These are phyloP conservation scores for Dryadomyces quercus-mongolicae DNA, from an alignment of 2,329 filamentous ascomycete species.

Conservation along the genomic window DNA sequence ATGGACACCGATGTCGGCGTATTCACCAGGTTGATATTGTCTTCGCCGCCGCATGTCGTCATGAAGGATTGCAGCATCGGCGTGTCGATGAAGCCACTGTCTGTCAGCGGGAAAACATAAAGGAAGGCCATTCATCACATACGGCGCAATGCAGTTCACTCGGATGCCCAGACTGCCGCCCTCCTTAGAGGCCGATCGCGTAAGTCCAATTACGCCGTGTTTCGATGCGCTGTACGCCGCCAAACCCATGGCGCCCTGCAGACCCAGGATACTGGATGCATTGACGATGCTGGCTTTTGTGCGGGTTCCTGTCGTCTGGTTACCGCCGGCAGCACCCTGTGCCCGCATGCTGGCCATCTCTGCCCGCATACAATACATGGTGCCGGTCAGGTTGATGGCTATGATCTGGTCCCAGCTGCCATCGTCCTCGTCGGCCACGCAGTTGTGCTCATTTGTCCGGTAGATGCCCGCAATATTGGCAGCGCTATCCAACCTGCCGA, in stretches of 20 bases:
- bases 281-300: slow-evolving; percentile 5
- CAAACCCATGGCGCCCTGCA: slow-evolving; percentile 19
- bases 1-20: neutral
- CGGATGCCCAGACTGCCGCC: slow-evolving; percentile 25
- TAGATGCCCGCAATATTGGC: slow-evolving; percentile 42
- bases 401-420: slow-evolving; percentile 37
- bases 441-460: slow-evolving; percentile 24
- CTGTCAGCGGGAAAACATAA: neutral
- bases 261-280: slow-evolving; percentile 9
- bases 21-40: neutral
- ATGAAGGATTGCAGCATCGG: neutral
- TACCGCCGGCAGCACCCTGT: neutral
- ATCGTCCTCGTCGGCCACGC: slow-evolving; percentile 30
- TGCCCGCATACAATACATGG: slow-evolving; percentile 36
- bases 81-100: slow-evolving; percentile 5
- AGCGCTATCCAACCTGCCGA: slow-evolving; percentile 40
- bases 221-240: slow-evolving; percentile 26
- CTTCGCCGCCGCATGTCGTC: neutral
- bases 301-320: neutral
- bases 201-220: slow-evolving; percentile 25
- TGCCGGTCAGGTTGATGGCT: slow-evolving; percentile 35
- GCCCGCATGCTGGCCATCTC: slow-evolving; percentile 7
- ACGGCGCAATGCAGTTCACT: slow-evolving; percentile 21
- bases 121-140: neutral
- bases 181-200: slow-evolving; percentile 23